Evolutionary conservation across 2,329 filamentous ascomycete genomes (phyloP).

Genomic region (Neodidymelliopsis sp.): DNA sequence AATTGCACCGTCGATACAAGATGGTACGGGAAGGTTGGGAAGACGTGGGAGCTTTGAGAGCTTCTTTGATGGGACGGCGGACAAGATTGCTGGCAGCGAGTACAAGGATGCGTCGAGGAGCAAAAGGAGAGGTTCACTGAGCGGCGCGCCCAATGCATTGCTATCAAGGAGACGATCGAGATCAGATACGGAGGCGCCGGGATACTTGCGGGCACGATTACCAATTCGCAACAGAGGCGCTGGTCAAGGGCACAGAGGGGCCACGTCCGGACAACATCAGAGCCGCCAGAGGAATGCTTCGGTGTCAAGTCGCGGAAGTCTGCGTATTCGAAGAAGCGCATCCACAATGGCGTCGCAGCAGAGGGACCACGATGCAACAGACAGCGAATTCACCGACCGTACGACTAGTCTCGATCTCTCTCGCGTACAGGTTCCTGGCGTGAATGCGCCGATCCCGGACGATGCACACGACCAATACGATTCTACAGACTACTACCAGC

Average conservation of each 20-base stretch:
- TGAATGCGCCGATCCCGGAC: constrained; percentile 47
- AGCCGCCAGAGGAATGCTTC: constrained; percentile 40
- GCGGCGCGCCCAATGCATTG: constrained; percentile 12
- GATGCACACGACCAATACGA: constrained; percentile 11
- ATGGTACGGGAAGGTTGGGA: constrained; percentile 22
- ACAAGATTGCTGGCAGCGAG: constrained; percentile 57
- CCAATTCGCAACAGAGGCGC: constrained; percentile 39
- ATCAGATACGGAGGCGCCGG: constrained; percentile 37
- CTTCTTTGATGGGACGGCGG: constrained; percentile 64
- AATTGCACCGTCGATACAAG: constrained; percentile 29
- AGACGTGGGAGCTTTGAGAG: constrained; percentile 66
- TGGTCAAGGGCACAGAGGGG: constrained; percentile 25
- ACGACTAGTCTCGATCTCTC: constrained; percentile 40
- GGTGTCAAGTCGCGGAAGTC: constrained; percentile 46
- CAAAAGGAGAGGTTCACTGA: constrained; percentile 29
- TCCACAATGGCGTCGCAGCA: constrained; percentile 19
- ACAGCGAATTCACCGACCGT: constrained; percentile 42
- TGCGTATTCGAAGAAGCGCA: constrained; percentile 38
- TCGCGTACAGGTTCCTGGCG: constrained; percentile 43
- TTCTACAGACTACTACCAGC: constrained; percentile 22
- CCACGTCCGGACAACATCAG: constrained; percentile 28
- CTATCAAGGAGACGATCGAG: constrained; percentile 29
- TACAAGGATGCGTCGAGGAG: constrained; percentile 27
- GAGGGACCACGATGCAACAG: constrained; percentile 33
- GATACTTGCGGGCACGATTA: constrained; percentile 29